Base-by-base conservation (phyloP, 352 stramenopile genomes). In the Sclerospora graminicola region DNA sequence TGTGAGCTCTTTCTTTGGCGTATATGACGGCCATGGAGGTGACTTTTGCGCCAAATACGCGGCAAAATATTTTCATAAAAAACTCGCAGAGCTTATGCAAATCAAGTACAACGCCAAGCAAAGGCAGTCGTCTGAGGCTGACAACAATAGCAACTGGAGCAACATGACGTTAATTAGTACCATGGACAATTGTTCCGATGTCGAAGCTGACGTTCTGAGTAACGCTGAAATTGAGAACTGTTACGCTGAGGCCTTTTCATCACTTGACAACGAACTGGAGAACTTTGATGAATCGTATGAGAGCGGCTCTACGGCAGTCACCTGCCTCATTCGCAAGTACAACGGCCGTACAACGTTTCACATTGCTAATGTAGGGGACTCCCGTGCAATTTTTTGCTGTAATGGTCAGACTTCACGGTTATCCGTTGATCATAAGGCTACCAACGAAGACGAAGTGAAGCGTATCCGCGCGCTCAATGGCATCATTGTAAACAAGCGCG, bases 401-500 rank as follows among this genome's bases (percentile, higher is more conserved):
- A 47, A 66, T 39, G 60, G 64, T 26, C 38, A 55, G 29, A 84
- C 72, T 6, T 62, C 61, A 19, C 70, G 78, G 9, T 53, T 90
- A 15, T 73, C 69, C 5, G 68, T 82, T n/a, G 78, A 90, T 38
- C 75, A 88, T 60, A 81, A 84, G 51, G 75, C 75, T 15, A 84
- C 73, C 14, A 88, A 87, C 57, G 63, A 69, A 39, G 74, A 83
- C 57, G 78, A 90, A 43, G 57, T 77, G 35, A 72, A 65, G 45
- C 78, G 78, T 28, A 90, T 90, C 45, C 73, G 71, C 11, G 73
- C 60, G 7, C 60, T 73, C 19, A 76, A 86, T 39, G 78, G 78
- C 26, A 90, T 90, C 45, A 85, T 90, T 35, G 57, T 90, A 33
- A 88, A 88, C 60, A 85, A 85, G 51, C 78, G 78, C 38, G 78